Evolutionary conservation across 805 yeast species (phyloP).

Genomic region (Metschnikowia reukaufii): DNA sequence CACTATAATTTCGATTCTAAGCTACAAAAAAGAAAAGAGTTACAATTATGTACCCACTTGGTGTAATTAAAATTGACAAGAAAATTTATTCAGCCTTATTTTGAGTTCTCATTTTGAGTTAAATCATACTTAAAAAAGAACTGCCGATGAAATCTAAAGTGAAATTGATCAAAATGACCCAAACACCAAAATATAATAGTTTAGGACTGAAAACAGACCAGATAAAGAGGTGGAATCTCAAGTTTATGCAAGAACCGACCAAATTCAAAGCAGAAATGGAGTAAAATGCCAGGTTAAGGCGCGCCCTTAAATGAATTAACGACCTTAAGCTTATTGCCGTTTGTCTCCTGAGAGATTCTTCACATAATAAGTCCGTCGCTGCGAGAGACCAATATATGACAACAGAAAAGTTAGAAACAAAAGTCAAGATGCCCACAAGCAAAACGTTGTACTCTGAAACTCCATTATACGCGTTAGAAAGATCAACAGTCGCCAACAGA

Average conservation of each 20-base stretch:
- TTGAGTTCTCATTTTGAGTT: too few relatives aligned
- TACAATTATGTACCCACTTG: too few relatives aligned
- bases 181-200: constrained; percentile 71
- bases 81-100: too few relatives aligned
- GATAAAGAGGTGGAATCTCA: constrained; percentile 84
- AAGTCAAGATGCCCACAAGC: constrained; percentile 75
- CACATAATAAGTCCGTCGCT: constrained; percentile 29
- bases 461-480: constrained; percentile 92
- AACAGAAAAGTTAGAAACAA: constrained; percentile 80
- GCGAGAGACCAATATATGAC: constrained; percentile 78
- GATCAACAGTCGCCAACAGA: constrained; percentile 85
- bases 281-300: constrained; percentile 53
- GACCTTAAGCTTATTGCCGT: constrained; percentile 5
- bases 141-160: neutral
- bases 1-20: too few relatives aligned
- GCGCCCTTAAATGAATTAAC: constrained; percentile 14
- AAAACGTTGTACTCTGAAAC: constrained; percentile 65
- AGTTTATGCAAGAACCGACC: constrained; percentile 64
- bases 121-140: neutral
- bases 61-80: too few relatives aligned
- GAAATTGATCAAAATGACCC: constrained; percentile 56
- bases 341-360: constrained; percentile 12
- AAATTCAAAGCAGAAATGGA: constrained; percentile 58
- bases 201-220: constrained; percentile 99
- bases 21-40: too few relatives aligned